These are phyloP conservation scores for Tetraselmis chui DNA, from an alignment of 139 green algal genomes.

Conservation along the genomic window DNA sequence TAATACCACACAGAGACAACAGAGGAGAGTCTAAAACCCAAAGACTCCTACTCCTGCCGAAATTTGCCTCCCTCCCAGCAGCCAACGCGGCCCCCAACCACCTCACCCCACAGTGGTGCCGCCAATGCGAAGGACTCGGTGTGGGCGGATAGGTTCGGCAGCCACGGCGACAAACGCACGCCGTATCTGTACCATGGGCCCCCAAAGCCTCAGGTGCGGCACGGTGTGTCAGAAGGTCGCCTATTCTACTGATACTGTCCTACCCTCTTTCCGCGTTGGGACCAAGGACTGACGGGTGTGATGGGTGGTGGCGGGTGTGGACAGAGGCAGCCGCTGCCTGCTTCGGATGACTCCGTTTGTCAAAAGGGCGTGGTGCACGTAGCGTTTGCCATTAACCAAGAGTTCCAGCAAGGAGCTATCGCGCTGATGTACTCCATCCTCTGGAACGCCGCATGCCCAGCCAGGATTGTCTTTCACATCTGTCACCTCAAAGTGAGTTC, in stretches of 20 bases:
- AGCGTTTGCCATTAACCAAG: background rate
- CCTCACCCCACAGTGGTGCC: too few species aligned
- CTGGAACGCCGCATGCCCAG: background rate
- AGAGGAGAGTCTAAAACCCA: background rate
- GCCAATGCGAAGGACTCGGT: too few species aligned
- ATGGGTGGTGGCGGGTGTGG: too few species aligned
- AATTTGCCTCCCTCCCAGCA: background rate
- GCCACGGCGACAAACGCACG: too few species aligned
- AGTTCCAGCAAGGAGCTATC: background rate
- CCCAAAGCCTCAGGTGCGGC: too few species aligned
- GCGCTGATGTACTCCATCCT: constrained; percentile 2
- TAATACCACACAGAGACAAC: background rate
- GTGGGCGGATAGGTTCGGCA: too few species aligned
- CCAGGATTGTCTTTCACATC: background rate
- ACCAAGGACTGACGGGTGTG: too few species aligned
- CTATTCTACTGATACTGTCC: too few species aligned
- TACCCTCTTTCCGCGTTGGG: too few species aligned
- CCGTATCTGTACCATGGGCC: too few species aligned
- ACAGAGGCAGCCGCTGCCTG: background rate
- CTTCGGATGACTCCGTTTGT: background rate
- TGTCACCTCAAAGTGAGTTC: background rate
- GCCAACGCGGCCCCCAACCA: too few species aligned
- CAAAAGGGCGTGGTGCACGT: background rate
- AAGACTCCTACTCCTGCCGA: background rate
- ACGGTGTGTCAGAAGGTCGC: too few species aligned